Percentiles rank a stretch among this genome's conserved stretches.
These are phyloP conservation scores for Urtica urens DNA, from an alignment of 306 rosid genomes.

Conservation along the genomic window DNA sequence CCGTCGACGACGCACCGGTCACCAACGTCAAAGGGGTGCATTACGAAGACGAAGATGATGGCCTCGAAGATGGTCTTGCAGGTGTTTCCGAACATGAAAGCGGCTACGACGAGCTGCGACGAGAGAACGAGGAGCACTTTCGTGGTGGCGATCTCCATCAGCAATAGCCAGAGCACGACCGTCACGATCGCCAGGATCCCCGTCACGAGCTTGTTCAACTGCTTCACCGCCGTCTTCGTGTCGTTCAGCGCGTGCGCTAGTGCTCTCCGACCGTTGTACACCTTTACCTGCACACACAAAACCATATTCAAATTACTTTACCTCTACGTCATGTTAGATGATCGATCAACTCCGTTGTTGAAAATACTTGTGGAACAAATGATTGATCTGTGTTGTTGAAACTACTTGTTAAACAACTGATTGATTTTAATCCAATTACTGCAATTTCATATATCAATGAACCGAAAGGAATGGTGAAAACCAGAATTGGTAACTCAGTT, in stretches of 20 bases:
- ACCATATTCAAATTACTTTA: no score
- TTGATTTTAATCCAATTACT: no score
- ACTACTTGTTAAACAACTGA: no score
- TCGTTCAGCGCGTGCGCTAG: conserved; percentile 74
- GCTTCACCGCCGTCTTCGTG: conserved; percentile 86
- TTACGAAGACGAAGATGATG: conserved; percentile 73
- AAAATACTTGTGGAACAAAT: no score
- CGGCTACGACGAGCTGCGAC: conserved; percentile 64
- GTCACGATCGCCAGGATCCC: conserved; percentile 35
- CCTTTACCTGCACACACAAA: conserved; percentile 81
- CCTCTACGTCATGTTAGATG: no score
- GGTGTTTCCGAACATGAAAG: conserved; percentile 83
- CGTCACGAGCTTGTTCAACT: conserved; percentile 62
- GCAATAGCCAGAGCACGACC: conserved; percentile 63
- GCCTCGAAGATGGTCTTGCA: conserved; percentile 85
- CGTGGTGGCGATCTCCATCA: conserved; percentile 79
- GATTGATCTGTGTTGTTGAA: no score
- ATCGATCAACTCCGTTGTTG: no score
- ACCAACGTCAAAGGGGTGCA: conserved; percentile 97
- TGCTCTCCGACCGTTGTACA: conserved; percentile 71
- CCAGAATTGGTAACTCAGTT: no score
- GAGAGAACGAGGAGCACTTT: conserved; percentile 70
- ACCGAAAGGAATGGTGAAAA: no score
- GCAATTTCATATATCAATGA: no score
- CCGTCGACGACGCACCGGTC: conserved; percentile 86